A percentile compares a stretch with the other conserved stretches of the same genome.
Conservation (phyloP, 305 asterid species). For the Solanum aculeatissimum region DNA sequence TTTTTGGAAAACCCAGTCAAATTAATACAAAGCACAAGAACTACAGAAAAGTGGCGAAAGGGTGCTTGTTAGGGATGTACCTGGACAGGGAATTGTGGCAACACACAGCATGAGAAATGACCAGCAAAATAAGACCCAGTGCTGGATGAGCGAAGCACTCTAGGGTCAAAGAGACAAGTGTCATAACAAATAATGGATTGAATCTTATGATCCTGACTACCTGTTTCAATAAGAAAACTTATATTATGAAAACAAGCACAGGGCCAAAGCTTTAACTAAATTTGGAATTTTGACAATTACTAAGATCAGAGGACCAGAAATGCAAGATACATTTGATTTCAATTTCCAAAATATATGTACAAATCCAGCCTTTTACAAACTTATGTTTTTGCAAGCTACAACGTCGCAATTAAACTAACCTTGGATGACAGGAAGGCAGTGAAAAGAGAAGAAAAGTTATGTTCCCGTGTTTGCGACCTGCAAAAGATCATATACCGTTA, state of each 20-base stretch:
- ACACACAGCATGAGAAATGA: constrained; percentile 56
- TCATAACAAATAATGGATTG: constrained; percentile 46
- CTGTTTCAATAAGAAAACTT: constrained; percentile 29
- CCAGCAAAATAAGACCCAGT: constrained; percentile 66
- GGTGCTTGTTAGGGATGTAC: constrained; percentile 23
- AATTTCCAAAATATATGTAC: background rate
- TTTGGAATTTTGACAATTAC: background rate
- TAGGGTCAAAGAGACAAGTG: constrained; percentile 48
- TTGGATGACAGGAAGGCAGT: constrained; percentile 46
- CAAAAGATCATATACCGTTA: constrained; percentile 19
- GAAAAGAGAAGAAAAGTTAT: constrained; percentile 35
- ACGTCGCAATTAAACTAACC: constrained; percentile 32
- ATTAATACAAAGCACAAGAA: background rate
- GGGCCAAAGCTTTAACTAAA: background rate
- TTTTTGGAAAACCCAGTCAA: background rate
- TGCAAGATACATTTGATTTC: background rate
- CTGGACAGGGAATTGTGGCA: constrained; percentile 78
- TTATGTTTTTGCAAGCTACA: background rate
- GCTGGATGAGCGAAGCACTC: constrained; percentile 87
- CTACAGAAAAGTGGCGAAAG: background rate
- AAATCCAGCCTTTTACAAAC: background rate
- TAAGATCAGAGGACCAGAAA: background rate
- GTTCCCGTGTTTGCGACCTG: constrained; percentile 71
- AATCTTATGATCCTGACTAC: constrained; percentile 49
- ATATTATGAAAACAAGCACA: background rate